Base-by-base conservation (phyloP, 805 yeast species). In the Saturnispora hagleri region DNA sequence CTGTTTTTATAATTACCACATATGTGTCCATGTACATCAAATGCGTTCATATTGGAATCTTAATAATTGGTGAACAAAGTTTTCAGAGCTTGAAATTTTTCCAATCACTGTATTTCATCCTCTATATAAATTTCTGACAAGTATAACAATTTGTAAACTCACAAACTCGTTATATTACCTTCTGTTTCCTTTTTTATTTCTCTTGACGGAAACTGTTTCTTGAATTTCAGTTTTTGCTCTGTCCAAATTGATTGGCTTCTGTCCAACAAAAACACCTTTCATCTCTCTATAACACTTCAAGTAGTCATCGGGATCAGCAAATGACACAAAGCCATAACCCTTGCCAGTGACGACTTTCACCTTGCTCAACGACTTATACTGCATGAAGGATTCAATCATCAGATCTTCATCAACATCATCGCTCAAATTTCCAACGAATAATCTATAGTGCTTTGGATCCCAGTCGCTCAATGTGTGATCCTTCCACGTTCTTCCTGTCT, bases 261-360 rank as follows among this genome's bases (percentile, higher is more conserved):
- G 77, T 1, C 93, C 95, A 46, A 86, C 74, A 58, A 82, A 84
- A 60, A 84, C 83, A 26, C 88, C 87, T 61, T 86, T 82, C 81
- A 84, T 76, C 59, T 82, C 87, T 61, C 80, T 82, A 66, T 82
- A 86, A 3, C 90, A 89, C 48, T 70, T 67, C 51, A 86, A 69
- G 58, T 83, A 86, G 60, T 86, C 91, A 20, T 80, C 79, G 0
- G 90, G 66, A 54, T 74, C 75, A 3, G 68, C 70, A 63, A 86
- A 86, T 5, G 87, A 80, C 13, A 86, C 84, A 64, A 86, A 86
- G 7, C 89, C 95, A 62, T 70, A 86, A 4, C 95, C 93, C 61
- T 78, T 81, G 56, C 81, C 86, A 41, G 63, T 53, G 1, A 88
- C 86, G 1, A 84, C 85, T 49, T 76, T 73, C 5, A 77, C 85